Conservation (phyloP, 106 monocot genomes). For the Dactylorhiza incarnata region DNA sequence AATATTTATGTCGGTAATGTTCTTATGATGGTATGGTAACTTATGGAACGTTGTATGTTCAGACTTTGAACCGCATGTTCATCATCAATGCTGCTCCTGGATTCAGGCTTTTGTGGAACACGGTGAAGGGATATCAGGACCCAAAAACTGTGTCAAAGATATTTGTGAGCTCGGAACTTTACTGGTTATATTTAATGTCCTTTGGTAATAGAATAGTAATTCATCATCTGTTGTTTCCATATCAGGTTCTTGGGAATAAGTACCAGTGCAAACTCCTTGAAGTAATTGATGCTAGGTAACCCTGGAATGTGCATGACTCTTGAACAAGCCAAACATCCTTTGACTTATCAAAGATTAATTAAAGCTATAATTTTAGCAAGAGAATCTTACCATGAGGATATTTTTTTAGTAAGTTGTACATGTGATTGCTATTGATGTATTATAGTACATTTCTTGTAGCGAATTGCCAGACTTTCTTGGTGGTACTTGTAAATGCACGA, state of each 20-base stretch:
- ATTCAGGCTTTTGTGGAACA: conserved; percentile 71
- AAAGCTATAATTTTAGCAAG: no score
- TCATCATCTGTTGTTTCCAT: not conserved
- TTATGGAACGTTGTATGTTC: not conserved
- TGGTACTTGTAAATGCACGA: conserved; percentile 35
- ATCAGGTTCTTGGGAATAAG: conserved; percentile 46
- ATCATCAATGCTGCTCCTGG: conserved; percentile 66
- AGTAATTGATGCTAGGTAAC: conserved; percentile 39
- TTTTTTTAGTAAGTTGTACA: not conserved
- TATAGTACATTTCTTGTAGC: conserved; percentile 7
- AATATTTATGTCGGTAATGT: not conserved
- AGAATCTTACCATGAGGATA: not conserved
- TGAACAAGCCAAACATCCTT: no score
- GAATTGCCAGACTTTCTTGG: conserved; percentile 39
- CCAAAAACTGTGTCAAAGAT: conserved; percentile 69
- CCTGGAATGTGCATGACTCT: no score
- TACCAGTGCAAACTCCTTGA: conserved; percentile 49
- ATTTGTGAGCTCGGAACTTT: conserved; percentile 23
- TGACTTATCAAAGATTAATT: no score
- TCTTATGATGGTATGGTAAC: not conserved
- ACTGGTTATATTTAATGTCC: not conserved
- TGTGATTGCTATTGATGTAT: not conserved
- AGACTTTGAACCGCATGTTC: conserved; percentile 72
- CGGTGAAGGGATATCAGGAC: conserved; percentile 63
- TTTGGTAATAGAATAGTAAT: not conserved